phyloP scores from a whole-genome alignment of 2,329 filamentous ascomycete species.

The Thelonectria discophora region DNA sequence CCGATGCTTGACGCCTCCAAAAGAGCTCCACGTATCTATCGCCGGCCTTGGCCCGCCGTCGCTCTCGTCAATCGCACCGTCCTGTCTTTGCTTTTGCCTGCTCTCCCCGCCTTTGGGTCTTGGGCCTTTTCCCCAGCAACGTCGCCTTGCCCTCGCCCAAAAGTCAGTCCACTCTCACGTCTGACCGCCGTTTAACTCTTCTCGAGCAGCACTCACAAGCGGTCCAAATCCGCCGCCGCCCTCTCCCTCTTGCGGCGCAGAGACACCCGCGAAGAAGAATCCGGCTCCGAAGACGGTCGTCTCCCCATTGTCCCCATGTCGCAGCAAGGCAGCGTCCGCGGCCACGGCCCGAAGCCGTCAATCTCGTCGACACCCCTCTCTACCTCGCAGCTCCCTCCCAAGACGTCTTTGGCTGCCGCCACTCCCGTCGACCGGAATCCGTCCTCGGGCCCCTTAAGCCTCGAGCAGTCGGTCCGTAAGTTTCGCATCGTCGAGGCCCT shows the following conservation, averaged over 20 bases:
- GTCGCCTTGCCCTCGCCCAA: slow-evolving; percentile 23
- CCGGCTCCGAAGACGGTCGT: slow-evolving; percentile 61
- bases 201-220: slow-evolving; percentile 54
- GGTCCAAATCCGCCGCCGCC: slow-evolving; percentile 62
- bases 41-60: slow-evolving; percentile 2
- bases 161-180: slow-evolving; percentile 38
- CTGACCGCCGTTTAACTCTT: slow-evolving; percentile 43
- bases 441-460: slow-evolving; percentile 60
- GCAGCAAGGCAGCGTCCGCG: slow-evolving; percentile 49
- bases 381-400: slow-evolving; percentile 47
- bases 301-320: slow-evolving; percentile 51
- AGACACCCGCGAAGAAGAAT: slow-evolving; percentile 61
- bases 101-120: slow-evolving; percentile 4
- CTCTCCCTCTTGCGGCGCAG: slow-evolving; percentile 64
- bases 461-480: slow-evolving; percentile 93
- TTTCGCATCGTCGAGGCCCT: slow-evolving; percentile 95
- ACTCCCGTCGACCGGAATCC: slow-evolving; percentile 42
- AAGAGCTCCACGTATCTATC: slow-evolving; percentile 7
- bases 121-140: slow-evolving; percentile 1
- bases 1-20: neutral
- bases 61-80: slow-evolving; percentile 16
- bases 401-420: slow-evolving; percentile 41
- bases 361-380: slow-evolving; percentile 52
- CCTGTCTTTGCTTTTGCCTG: slow-evolving; percentile 21
- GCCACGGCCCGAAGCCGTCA: slow-evolving; percentile 60